Conservation (phyloP, 495 filamentous ascomycete genomes). For the Penicillium steckii region DNA sequence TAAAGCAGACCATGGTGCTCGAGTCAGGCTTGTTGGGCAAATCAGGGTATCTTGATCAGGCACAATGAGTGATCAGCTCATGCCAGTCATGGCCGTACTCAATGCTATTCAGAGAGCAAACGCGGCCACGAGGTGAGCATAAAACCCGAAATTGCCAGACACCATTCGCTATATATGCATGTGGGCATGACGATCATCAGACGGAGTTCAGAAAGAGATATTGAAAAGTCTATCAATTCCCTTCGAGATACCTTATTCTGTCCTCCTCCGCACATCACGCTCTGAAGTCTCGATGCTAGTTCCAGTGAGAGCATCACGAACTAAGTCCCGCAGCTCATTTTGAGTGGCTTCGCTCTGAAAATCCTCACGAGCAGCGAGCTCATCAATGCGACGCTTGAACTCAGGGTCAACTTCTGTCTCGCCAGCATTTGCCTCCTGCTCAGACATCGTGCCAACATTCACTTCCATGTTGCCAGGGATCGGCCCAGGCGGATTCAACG, state of each 20-base stretch:
- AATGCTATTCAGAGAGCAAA: not conserved
- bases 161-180: not conserved
- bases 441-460: constrained; percentile 64
- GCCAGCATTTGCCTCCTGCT: constrained; percentile 50
- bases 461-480: constrained; percentile 66
- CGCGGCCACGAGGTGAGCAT: not conserved
- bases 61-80: no score
- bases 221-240: not conserved
- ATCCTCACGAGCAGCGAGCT: constrained; percentile 69
- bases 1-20: not conserved
- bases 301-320: constrained; percentile 65
- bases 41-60: no score
- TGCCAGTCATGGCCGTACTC: no score
- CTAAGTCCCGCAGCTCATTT: constrained; percentile 62
- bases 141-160: not conserved
- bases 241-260: constrained; percentile 38
- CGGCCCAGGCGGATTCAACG: constrained; percentile 46
- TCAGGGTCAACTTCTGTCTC: constrained; percentile 61
- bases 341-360: constrained; percentile 72
- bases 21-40: no score
- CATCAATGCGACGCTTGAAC: constrained; percentile 71
- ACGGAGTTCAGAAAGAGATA: no score
- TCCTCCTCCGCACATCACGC: constrained; percentile 60
- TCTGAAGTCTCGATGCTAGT: constrained; percentile 50
- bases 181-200: no score